These are phyloP conservation scores for Nakazawaea wyomingensis DNA, from an alignment of 805 yeast genomes.

Conservation along the genomic window DNA sequence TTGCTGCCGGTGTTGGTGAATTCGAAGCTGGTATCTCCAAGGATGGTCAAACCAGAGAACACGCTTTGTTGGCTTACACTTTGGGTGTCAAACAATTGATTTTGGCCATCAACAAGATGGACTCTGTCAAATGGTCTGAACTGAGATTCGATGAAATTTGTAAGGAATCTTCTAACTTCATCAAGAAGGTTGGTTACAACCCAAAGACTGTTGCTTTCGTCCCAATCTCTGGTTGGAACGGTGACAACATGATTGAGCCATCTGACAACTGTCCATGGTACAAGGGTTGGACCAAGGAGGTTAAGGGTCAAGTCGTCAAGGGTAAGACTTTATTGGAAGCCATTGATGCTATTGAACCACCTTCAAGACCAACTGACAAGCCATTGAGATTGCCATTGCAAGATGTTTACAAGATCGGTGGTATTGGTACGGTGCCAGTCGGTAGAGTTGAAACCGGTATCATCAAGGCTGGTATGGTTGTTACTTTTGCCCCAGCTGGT, in stretches of 20 bases:
- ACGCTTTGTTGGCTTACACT: conserved; percentile 86
- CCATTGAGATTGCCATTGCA: conserved; percentile 86
- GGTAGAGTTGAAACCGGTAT: conserved; percentile 93
- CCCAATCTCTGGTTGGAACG: conserved; percentile 90
- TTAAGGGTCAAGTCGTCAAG: conserved; percentile 67
- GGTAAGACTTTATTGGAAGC: conserved; percentile 86
- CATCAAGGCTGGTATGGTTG: conserved; percentile 89
- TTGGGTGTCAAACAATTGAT: conserved; percentile 83
- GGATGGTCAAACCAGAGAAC: conserved; percentile 95
- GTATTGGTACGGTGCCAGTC: conserved; percentile 88
- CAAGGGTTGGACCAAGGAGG: conserved; percentile 82
- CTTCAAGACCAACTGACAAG: conserved; percentile 76
- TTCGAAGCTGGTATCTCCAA: conserved; percentile 93
- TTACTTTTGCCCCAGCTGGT: conserved; percentile 85
- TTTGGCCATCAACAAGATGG: conserved; percentile 94
- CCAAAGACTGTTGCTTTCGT: conserved; percentile 81
- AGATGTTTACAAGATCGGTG: conserved; percentile 92
- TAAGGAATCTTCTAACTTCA: conserved; percentile 74
- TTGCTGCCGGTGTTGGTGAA: conserved; percentile 92
- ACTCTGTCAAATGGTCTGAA: conserved; percentile 85
- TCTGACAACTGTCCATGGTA: conserved; percentile 82
- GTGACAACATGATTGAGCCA: conserved; percentile 88
- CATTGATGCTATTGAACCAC: conserved; percentile 78
- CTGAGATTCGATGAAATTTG: conserved; percentile 71
- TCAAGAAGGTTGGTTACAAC: conserved; percentile 83